A percentile compares a stretch with the other conserved stretches of the same genome.
Evolutionary conservation across 1,139 yeast genomes (phyloP).

Genomic region (Spathaspora sp.): DNA sequence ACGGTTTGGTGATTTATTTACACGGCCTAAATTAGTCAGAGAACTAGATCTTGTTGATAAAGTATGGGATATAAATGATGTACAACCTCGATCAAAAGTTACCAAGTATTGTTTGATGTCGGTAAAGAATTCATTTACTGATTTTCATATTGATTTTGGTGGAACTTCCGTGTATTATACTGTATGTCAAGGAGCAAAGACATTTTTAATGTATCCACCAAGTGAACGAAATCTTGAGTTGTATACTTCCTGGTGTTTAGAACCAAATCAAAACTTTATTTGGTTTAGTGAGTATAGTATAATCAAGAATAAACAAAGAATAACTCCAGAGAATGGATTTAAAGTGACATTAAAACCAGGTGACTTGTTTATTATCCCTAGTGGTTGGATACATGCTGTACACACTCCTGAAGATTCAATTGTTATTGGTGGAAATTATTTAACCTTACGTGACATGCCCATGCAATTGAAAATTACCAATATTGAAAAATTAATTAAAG

Average conservation of each 20-base stretch:
- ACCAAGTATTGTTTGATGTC: conserved; percentile 88
- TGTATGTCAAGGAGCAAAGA: conserved; percentile 68
- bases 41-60: conserved; percentile 68
- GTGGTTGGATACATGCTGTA: conserved; percentile 94
- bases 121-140: conserved; percentile 77
- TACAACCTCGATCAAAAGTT: conserved; percentile 59
- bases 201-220: conserved; percentile 80
- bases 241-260: conserved; percentile 73
- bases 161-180: conserved; percentile 93
- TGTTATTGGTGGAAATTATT: conserved; percentile 85
- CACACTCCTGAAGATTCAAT: conserved; percentile 79
- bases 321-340: conserved; percentile 48
- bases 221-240: conserved; percentile 56
- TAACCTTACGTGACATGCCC: conserved; percentile 61
- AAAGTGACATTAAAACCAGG: conserved; percentile 66
- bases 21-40: conserved; percentile 66
- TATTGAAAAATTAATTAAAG: conserved; percentile 67
- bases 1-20: conserved; percentile 48
- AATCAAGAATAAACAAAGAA: conserved; percentile 22
- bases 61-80: conserved; percentile 50
- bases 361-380: conserved; percentile 79
- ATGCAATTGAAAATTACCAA: conserved; percentile 62
- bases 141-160: conserved; percentile 89
- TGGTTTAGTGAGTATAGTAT: conserved; percentile 62
- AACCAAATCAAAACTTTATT: conserved; percentile 58